Conservation (phyloP, 2,329 filamentous ascomycete genomes). For the Cryphonectria parasitica region DNA sequence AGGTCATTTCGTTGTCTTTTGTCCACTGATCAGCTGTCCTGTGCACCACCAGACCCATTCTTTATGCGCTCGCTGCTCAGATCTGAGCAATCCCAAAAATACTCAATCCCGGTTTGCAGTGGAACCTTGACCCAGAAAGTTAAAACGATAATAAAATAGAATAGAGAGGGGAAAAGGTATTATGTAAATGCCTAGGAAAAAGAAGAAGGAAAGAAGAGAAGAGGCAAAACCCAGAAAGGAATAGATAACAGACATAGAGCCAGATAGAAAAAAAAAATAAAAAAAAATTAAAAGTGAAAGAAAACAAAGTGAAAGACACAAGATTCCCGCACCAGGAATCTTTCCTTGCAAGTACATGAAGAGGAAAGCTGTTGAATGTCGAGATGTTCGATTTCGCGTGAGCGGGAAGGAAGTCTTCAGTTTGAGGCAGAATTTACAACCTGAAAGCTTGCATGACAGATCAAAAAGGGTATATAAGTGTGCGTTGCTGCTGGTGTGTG, state of each 20-base stretch:
- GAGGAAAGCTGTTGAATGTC: constrained; percentile 13
- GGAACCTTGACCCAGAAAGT: constrained; percentile 16
- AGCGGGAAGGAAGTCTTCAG: constrained; percentile 34
- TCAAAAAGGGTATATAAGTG: background rate
- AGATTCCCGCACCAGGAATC: constrained; percentile 14
- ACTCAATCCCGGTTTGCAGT: background rate
- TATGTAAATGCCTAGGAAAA: background rate
- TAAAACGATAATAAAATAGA: constrained; percentile 25
- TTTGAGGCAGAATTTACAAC: constrained; percentile 33
- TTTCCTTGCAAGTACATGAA: constrained; percentile 29
- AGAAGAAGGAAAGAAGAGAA: constrained; percentile 13
- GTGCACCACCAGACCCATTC: background rate
- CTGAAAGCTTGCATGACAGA: constrained; percentile 27
- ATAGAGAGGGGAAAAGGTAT: constrained; percentile 25
- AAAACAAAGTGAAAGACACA: too few species aligned
- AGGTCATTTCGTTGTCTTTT: background rate
- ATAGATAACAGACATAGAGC: constrained; percentile 12
- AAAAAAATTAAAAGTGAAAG: background rate
- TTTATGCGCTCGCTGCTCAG: background rate
- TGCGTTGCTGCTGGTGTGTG: background rate
- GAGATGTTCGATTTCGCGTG: constrained; percentile 36
- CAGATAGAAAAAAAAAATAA: constrained; percentile 31
- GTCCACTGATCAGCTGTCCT: background rate
- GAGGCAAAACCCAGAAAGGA: constrained; percentile 27
- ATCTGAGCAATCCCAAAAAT: background rate